Evolutionary conservation across 2,329 filamentous ascomycete species (phyloP).

Genomic region (Myriosclerotinia scirpicola): DNA sequence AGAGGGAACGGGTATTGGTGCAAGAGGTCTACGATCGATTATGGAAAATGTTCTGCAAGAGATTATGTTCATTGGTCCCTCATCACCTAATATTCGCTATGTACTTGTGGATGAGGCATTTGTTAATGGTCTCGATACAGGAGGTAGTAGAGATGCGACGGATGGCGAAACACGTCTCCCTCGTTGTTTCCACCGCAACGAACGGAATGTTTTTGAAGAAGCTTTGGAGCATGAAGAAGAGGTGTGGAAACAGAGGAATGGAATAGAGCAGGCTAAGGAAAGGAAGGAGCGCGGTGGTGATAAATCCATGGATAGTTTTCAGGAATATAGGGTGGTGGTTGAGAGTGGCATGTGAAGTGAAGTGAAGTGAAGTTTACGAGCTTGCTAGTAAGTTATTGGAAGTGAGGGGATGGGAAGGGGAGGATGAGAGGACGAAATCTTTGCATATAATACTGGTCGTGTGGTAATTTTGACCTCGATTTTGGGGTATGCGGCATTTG

Average conservation of each 20-base stretch:
- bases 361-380: neutral
- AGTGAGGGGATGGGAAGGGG: slow-evolving; percentile 5
- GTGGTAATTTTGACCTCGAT: too few relatives aligned
- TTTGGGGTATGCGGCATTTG: neutral
- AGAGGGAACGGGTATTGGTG: slow-evolving; percentile 51
- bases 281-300: neutral
- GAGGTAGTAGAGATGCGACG: neutral
- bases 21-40: slow-evolving; percentile 74
- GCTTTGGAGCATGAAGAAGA: slow-evolving; percentile 64
- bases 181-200: slow-evolving; percentile 67
- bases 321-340: slow-evolving; percentile 35
- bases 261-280: slow-evolving; percentile 14
- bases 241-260: slow-evolving; percentile 29
- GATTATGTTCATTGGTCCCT: slow-evolving; percentile 77
- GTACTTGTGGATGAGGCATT: slow-evolving; percentile 67
- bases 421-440: neutral
- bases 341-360: slow-evolving; percentile 35
- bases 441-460: too few relatives aligned
- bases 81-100: slow-evolving; percentile 57
- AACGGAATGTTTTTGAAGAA: slow-evolving; percentile 67
- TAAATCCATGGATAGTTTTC: slow-evolving; percentile 30
- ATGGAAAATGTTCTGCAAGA: slow-evolving; percentile 77
- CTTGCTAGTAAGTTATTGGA: neutral
- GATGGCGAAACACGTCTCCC: slow-evolving; percentile 30
- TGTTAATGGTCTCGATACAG: slow-evolving; percentile 21